Evolutionary conservation across 352 stramenopile species (phyloP), one percentile per base, ranked within the genome.

Genomic region (Phytophthora chlamydospora): DNA sequence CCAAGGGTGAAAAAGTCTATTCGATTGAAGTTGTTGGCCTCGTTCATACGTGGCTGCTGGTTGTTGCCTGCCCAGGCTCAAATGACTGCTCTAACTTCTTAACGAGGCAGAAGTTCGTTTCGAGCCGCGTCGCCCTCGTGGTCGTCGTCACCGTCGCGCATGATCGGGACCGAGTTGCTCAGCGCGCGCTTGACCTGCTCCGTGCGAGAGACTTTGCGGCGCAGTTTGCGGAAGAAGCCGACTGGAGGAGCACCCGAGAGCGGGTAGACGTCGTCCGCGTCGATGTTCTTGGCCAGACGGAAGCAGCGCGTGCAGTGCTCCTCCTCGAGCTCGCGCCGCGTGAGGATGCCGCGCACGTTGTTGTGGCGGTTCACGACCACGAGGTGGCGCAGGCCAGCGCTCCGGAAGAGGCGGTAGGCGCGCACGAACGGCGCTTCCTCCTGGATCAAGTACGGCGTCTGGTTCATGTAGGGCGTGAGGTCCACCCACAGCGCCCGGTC

Each of bases 321-420:
- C 24, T 93, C 81, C 50, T 91, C 74, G 3, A 97, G 71, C 59
- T 97, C 89, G 3, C 79, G 74, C 7, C 90, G 77, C 6, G 90
- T 97, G 52, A 97, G 80, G 46, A 97, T 96, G 9, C 90, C 90
- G 6, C 88, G 82, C 12, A 98, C 89, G 36, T 97, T 93, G 55
- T 97, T 97, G 52, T 91, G 81, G 32, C 89, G 87, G 64, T 98
- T 97, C 27, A 98, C 89, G 6, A 98, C 90, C 1, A 95, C 67
- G 1, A 99, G 79, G 67, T 99, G 97, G 14, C 97, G 92, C 45
- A 99, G 73, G 21, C 97, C 97, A 9, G 98, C 81, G 14, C 94
- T 99, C 19, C 97, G 94, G 68, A 99, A 99, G 19, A 99, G 80
- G 13, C 95, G 85, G 66, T 99, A 99, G 6, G 97, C 97, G 13